Base-by-base conservation (phyloP, 2,329 filamentous ascomycete species). In the Emergomyces pasteurianus region DNA sequence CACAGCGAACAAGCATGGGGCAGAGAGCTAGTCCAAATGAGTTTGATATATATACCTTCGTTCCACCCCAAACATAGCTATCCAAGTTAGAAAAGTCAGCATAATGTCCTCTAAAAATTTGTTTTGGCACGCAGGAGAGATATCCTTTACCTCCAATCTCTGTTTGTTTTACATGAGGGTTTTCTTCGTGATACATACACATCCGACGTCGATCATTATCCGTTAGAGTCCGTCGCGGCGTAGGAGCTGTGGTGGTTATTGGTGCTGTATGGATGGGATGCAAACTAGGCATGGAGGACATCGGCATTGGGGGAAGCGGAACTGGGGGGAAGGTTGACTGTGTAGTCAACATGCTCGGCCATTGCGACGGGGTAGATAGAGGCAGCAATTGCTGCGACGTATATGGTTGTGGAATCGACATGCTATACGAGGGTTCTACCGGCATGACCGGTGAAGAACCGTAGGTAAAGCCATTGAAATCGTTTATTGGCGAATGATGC, bases 11-110 rank as follows among this genome's bases (percentile, higher is more conserved):
- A 69, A 52, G 59, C 55, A 64, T 66, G 64, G 59, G 62, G 58
- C 55, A 47, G 26, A 21, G 34, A 34, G 54, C 57, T 60, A 57
- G 49, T 65, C 64, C 64, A 26, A n/a, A 18, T 14, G 43, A 14
- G 38, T 9, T 36, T 40, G 50, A 49, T 28, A 50, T 46, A 60
- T 78, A 73, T 86, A 97, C 94, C 94, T 97, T 87, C 94, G 81
- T 78, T 99, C 94, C 58, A 99, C 94, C 42, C 92, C 92, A 76
- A 99, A 99, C 72, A 91, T 86, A 62, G 87, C 88, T 89, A 55
- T 46, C 42, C 49, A 60, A 54, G 62, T 28, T 26, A 38, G 14
- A 23, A 16, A 55, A 21, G 69, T 76, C 65, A 79, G 75, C 73
- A 65, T 71, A 66, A 46, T 47, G 50, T 18, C 38, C 38, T 52